These are phyloP conservation scores for Paraphaeosphaeria minitans DNA, from an alignment of 2,329 filamentous ascomycete species.

Conservation along the genomic window DNA sequence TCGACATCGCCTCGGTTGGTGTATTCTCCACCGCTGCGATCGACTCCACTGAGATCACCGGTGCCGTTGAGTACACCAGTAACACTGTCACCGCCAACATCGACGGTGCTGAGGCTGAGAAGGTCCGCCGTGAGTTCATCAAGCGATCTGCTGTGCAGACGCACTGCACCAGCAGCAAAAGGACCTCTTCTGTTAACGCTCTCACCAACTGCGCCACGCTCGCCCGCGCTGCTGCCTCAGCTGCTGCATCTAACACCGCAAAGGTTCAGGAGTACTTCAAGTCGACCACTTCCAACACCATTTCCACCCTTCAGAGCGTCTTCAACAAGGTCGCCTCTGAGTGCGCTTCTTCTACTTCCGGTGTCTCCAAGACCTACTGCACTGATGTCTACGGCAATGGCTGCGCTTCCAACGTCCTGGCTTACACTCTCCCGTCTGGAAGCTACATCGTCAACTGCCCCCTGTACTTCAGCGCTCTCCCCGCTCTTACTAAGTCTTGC, in stretches of 20 bases:
- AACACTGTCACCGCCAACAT: conserved; percentile 62
- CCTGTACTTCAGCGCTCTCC: conserved; percentile 60
- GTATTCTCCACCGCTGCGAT: conserved; percentile 60
- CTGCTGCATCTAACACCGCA: conserved; percentile 55
- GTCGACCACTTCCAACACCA: conserved; percentile 51
- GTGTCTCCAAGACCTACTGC: conserved; percentile 61
- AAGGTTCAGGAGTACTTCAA: conserved; percentile 67
- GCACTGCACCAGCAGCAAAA: conserved; percentile 57
- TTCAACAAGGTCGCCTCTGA: conserved; percentile 60
- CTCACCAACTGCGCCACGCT: conserved; percentile 40
- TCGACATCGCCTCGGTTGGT: conserved; percentile 60
- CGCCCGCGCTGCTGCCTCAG: conserved; percentile 35
- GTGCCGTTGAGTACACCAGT: conserved; percentile 60
- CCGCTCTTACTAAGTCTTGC: conserved; percentile 56
- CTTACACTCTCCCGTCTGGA: conserved; percentile 61
- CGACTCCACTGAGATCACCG: conserved; percentile 58
- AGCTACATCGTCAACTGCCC: conserved; percentile 65
- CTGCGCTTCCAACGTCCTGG: conserved; percentile 58
- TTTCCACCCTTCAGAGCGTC: conserved; percentile 55
- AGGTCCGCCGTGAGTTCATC: conserved; percentile 53
- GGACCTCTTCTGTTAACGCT: conserved; percentile 53
- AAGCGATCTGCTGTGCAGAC: conserved; percentile 57
- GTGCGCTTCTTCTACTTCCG: conserved; percentile 56
- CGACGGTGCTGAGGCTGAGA: conserved; percentile 58
- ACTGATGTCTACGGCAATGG: conserved; percentile 55